Base-by-base conservation (phyloP, 1,139 yeast genomes). In the Nakaseomyces nivariensis region DNA sequence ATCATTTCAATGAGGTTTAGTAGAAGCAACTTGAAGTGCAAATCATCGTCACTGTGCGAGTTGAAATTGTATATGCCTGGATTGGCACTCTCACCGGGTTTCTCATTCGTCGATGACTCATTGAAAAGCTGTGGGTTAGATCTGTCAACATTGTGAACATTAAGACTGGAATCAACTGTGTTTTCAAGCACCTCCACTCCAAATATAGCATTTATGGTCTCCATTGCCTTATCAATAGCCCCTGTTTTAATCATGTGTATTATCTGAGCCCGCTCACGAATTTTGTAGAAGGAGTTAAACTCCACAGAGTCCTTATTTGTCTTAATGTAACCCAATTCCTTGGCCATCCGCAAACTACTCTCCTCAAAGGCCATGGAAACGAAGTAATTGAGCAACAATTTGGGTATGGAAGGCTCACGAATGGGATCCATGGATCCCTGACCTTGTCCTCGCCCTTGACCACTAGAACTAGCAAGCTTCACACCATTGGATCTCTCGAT, bases 1-100 rank as follows among this genome's bases (percentile, higher is more conserved):
- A 82, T 81, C 78, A 79, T 79, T 62, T 82, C 88, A 37, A 82
- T 77, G 49, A 82, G 66, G 55, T 78, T 79, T 51, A 83, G 67
- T 48, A 85, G 70, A 48, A 82, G 64, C 40, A 84, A 66, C 62
- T 79, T 78, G 66, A 82, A 83, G 59, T 82, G 82, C n/a, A 83
- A 67, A 47, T 64, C 67, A 29, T 56, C 61, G 13, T 57, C 59
- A 11, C 50, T 52, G 24, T 50, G 47, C 32, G 47, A 48, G 6
- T 49, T 40, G 4, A 31, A 42, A 7, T 24, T 27, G 22, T 49
- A 48, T 13, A 36, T 10, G 11, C 48, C 41, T 8, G 37, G 41
- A 13, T 48, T 45, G 6, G 45, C 41, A 36, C 36, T 42, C 31
- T 49, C 29, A n/a, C 42, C 45, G 6, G 48, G 42, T 26, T 41